phyloP scores from a whole-genome alignment of 164 flowering plant species.

The Piper longum region DNA sequence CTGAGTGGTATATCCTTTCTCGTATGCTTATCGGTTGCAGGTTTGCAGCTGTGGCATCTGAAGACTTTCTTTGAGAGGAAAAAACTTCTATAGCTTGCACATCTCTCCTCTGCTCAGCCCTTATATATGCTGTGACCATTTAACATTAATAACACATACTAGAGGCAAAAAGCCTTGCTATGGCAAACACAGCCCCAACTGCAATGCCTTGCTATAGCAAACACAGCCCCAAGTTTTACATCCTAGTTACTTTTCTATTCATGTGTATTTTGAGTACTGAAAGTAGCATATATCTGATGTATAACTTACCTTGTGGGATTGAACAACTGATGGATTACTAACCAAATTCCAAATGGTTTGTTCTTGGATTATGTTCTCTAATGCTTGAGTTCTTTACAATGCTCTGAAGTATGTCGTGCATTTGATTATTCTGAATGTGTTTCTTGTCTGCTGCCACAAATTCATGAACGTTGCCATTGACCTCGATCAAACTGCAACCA shows the following conservation, averaged over 20 bases:
- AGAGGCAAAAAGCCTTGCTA: not conserved
- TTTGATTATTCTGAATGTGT: conserved; percentile 10
- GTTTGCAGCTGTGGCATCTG: conserved; percentile 69
- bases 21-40: conserved; percentile 59
- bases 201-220: too few species aligned
- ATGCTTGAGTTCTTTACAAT: conserved; percentile 11
- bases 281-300: not conserved
- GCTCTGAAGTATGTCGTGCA: conserved; percentile 12
- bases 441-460: conserved; percentile 24
- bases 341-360: not conserved
- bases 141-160: not conserved
- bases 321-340: not conserved
- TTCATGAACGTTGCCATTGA: conserved; percentile 19
- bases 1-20: conserved; percentile 23
- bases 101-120: not conserved
- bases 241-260: too few species aligned
- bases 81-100: not conserved
- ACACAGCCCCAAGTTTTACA: too few species aligned
- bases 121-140: too few species aligned
- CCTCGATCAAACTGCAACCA: conserved; percentile 33
- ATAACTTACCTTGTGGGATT: not conserved
- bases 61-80: conserved; percentile 21
- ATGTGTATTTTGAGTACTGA: too few species aligned
- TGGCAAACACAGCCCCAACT: too few species aligned
- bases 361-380: conserved; percentile 1